Evolutionary conservation across 257 asterid genomes (phyloP), one percentile per base, ranked within the genome.

Genomic region (Linderniella brevidens): DNA sequence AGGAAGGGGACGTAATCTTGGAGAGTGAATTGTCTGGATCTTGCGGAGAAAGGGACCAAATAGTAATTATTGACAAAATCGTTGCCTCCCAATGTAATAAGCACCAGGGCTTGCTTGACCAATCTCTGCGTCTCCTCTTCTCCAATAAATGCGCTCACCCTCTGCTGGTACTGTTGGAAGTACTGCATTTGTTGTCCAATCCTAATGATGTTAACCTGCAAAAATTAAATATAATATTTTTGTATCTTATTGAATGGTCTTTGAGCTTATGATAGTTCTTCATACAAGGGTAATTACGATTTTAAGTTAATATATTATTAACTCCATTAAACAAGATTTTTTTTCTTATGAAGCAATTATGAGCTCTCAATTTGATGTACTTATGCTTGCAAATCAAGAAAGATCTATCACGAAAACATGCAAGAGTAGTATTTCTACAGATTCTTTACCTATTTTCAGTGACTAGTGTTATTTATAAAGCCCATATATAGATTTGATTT

Each of bases 21-120:
- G 16, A 43, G 48, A 1, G 48, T 13, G 17, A 43, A 43, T 43
- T 43, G 48, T 43, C 48, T 1, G 4, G 17, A 3, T 13, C 48
- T 43, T 43, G 48, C 48, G 19, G 48, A 39, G 15, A 39, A 39
- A 10, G 43, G 43, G 13, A 39, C 43, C 13, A 39, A 13, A 39
- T 39, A 39, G 17, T 43, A 43, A 43, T 43, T 43, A 18, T 43
- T 43, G 11, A 43, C 48, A 16, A 43, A 43, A 17, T 43, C 48
- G 17, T 43, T 43, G 48, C 48, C 48, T 43, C 48, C 48, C 1
- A 43, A 8, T 8, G 48, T 43, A 8, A 43, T 43, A 18, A 43
- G 48, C 18, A 43, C 48, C 4, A 43, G 48, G 16, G 48, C 48
- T 16, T 43, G 48, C 17, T 43, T 43, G 18, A 43, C 48, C 9